These are phyloP conservation scores for Blattamonas nauphoetae DNA, from an alignment of 78 protist genomes.

Conservation along the genomic window DNA sequence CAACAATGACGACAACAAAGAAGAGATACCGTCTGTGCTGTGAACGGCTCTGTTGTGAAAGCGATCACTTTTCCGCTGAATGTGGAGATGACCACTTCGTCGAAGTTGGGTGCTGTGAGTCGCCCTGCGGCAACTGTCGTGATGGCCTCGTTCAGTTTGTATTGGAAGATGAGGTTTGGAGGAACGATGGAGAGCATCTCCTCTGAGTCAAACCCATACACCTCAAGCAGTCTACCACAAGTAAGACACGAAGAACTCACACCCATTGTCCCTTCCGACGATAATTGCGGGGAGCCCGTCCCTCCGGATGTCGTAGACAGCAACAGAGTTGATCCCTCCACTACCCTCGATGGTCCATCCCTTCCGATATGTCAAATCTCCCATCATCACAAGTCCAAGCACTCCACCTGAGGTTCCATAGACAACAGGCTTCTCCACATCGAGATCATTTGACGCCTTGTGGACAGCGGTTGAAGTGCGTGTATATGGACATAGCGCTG, in stretches of 20 bases:
- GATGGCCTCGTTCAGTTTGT: not conserved
- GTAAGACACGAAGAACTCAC: no score
- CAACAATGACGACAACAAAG: not conserved
- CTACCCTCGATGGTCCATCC: not conserved
- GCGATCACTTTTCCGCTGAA: not conserved
- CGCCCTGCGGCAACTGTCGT: not conserved
- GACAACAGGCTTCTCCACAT: not conserved
- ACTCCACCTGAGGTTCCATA: not conserved
- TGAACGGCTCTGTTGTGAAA: not conserved
- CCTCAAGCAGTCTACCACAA: not conserved
- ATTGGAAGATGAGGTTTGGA: not conserved
- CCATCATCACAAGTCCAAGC: not conserved
- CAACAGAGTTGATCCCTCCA: not conserved
- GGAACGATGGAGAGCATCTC: not conserved
- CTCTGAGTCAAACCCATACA: not conserved
- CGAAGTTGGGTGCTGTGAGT: not conserved
- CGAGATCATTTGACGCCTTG: no score
- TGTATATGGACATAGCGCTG: no score
- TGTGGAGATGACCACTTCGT: not conserved
- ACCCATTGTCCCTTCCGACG: not conserved
- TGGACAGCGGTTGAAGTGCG: no score
- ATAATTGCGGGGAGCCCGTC: not conserved
- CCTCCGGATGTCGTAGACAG: not conserved
- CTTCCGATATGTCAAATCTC: not conserved
- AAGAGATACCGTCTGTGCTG: not conserved